Evolutionary conservation across 768 basidiomycete species (phyloP).

Genomic region (Psilocybe cubensis): DNA sequence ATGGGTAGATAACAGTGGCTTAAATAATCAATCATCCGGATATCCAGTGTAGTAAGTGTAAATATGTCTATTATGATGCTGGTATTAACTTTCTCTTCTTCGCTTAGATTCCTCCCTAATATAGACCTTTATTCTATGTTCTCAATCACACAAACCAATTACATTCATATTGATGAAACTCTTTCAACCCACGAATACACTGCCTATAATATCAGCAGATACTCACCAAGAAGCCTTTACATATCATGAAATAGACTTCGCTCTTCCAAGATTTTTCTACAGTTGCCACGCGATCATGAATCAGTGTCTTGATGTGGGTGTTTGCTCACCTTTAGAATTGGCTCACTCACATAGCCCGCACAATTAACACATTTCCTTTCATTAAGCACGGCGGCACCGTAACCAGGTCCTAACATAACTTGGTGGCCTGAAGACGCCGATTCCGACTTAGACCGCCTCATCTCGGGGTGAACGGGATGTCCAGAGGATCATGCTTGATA

Average conservation of each 20-base stretch:
- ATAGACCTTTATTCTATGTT: conserved; percentile 8
- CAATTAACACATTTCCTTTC: neutral
- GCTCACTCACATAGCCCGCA: neutral
- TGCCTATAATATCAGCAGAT: neutral
- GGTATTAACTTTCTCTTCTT: conserved; percentile 8
- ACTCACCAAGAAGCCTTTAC: conserved; percentile 8
- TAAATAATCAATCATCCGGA: conserved; percentile 4
- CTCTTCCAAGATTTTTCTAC: conserved; percentile 4
- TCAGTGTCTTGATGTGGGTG: conserved; percentile 8
- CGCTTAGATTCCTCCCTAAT: conserved; percentile 17
- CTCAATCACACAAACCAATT: neutral
- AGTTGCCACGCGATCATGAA: conserved; percentile 5
- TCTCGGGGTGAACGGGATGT: neutral
- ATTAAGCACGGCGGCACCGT: neutral
- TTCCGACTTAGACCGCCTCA: conserved; percentile 10
- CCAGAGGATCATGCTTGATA: neutral
- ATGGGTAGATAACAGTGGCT: conserved; percentile 3
- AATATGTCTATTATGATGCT: conserved; percentile 7
- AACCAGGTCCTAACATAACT: neutral
- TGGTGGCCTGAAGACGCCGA: no score
- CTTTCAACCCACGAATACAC: conserved; percentile 1
- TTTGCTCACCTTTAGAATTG: conserved; percentile 2
- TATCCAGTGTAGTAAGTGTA: conserved; percentile 16
- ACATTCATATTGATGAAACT: neutral
- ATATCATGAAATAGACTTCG: conserved; percentile 11